Evolutionary conservation across 1,139 yeast species (phyloP).

Genomic region (Debaryomyces sp.): DNA sequence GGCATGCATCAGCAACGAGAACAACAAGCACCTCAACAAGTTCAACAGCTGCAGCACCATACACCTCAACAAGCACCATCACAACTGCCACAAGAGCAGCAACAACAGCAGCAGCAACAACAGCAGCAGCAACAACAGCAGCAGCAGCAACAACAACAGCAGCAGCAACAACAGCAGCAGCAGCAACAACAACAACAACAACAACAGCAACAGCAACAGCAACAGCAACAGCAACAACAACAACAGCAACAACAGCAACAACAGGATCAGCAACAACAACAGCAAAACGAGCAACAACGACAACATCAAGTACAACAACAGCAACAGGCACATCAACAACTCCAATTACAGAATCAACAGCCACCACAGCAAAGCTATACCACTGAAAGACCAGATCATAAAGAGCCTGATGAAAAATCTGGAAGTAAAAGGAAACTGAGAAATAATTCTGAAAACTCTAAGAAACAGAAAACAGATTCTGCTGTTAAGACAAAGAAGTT

Average conservation of each 20-base stretch:
- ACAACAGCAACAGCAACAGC: slow-evolving; percentile 14
- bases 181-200: slow-evolving; percentile 6
- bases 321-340: not conserved
- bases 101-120: slow-evolving; percentile 2
- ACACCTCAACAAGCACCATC: not conserved
- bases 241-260: slow-evolving; percentile 12
- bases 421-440: slow-evolving; percentile 2
- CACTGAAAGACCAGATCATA: slow-evolving; percentile 7
- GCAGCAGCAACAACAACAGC: slow-evolving; percentile 27
- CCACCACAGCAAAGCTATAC: slow-evolving; percentile 33
- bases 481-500: not conserved
- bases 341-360: slow-evolving; percentile 14
- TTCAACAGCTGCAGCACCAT: not conserved
- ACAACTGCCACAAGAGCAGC: slow-evolving; percentile 17
- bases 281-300: too few relatives aligned
- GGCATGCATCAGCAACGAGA: not conserved
- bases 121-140: slow-evolving; percentile 23
- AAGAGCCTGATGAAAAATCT: slow-evolving; percentile 6
- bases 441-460: slow-evolving; percentile 5
- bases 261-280: slow-evolving; percentile 5
- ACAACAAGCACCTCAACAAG: not conserved
- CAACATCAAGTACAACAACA: too few relatives aligned
- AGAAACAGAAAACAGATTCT: slow-evolving; percentile 8
- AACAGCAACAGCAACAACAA: slow-evolving; percentile 33
- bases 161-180: slow-evolving; percentile 3